These are phyloP conservation scores for Cordyceps cicadae DNA, from an alignment of 2,329 filamentous ascomycete species.

Conservation along the genomic window DNA sequence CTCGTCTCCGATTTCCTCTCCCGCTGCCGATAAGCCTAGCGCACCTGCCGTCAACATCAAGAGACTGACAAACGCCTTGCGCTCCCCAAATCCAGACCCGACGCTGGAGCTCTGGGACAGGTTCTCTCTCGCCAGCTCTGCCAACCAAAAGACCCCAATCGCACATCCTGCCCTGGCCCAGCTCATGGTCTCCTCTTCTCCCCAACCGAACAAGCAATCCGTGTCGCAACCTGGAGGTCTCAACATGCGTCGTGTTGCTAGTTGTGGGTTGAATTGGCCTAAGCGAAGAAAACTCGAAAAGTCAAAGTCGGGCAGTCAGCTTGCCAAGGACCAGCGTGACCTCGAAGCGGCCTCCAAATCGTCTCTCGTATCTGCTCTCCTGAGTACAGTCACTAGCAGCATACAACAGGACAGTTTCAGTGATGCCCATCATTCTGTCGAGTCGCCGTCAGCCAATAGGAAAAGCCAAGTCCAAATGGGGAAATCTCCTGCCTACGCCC, in stretches of 20 bases:
- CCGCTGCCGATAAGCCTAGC: conserved; percentile 38
- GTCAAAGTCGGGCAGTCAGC: conserved; percentile 29
- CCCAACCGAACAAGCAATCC: conserved; percentile 44
- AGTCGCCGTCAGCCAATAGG: conserved; percentile 39
- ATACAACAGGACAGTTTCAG: conserved; percentile 35
- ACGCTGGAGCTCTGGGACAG: conserved; percentile 71
- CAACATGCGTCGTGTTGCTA: conserved; percentile 54
- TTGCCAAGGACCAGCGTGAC: conserved; percentile 27
- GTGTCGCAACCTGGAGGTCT: conserved; percentile 32
- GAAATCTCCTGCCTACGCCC: not conserved
- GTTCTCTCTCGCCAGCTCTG: conserved; percentile 46
- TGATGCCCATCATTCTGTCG: conserved; percentile 22
- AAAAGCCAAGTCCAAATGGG: conserved; percentile 16
- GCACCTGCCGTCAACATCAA: conserved; percentile 48
- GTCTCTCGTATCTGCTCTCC: conserved; percentile 51
- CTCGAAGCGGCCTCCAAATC: conserved; percentile 46
- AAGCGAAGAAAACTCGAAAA: conserved; percentile 58
- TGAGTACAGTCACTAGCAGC: conserved; percentile 56
- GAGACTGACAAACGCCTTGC: conserved; percentile 49
- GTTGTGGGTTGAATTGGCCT: conserved; percentile 62
- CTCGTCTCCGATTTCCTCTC: conserved; percentile 65
- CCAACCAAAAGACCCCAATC: conserved; percentile 34
- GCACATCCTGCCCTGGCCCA: conserved; percentile 53
- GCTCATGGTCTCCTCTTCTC: conserved; percentile 63
- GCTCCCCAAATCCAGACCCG: conserved; percentile 62